Conservation (phyloP, 2,329 filamentous ascomycete genomes). For the Ceratocystis colombiana region DNA sequence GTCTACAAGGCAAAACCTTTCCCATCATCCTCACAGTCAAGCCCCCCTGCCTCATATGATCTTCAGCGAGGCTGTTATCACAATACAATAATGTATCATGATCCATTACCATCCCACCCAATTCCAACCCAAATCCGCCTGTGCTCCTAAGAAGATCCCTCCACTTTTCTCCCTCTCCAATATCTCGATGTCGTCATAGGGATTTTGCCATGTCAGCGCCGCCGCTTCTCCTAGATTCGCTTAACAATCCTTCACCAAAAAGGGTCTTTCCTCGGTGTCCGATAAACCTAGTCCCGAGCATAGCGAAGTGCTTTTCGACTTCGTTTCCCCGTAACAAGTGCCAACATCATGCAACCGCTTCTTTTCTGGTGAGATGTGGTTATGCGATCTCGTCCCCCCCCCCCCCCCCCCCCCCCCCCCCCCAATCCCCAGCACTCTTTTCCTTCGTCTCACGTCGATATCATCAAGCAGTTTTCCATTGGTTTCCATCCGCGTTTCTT, state of each 20-base stretch:
- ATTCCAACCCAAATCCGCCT: neutral
- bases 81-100: no score
- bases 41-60: no score
- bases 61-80: no score
- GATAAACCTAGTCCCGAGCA: neutral
- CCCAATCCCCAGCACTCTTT: no score
- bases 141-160: neutral
- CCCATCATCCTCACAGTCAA: no score
- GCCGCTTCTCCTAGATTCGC: constrained; percentile 1
- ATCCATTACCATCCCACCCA: no score
- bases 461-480: neutral
- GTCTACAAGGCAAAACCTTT: no score
- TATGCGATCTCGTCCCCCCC: no score
- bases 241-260: neutral
- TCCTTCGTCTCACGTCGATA: no score
- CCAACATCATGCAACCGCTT: neutral
- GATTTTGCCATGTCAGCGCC: constrained; percentile 3
- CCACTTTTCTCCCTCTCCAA: neutral
- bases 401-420: no score
- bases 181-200: neutral
- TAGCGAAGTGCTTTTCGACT: neutral
- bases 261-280: neutral
- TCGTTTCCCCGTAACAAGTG: neutral
- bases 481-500: neutral
- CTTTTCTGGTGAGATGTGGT: neutral